phyloP scores from a whole-genome alignment of 2,329 filamentous ascomycete species.

The Davidsoniella eucalypti region DNA sequence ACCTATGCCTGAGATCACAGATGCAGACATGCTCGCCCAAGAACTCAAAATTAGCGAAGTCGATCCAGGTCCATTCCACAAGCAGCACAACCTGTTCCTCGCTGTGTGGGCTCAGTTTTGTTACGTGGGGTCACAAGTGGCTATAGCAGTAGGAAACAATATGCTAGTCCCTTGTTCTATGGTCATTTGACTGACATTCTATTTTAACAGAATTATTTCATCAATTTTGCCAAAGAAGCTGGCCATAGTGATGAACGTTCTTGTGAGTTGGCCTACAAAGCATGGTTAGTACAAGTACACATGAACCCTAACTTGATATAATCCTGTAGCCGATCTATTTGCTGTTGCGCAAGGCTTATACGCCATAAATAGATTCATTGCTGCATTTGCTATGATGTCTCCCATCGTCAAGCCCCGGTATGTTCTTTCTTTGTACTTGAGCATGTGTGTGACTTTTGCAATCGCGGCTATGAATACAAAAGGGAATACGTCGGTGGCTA shows the following conservation, averaged over 20 bases:
- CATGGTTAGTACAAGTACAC: neutral
- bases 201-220: conserved; percentile 28
- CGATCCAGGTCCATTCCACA: conserved; percentile 34
- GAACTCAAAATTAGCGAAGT: conserved; percentile 24
- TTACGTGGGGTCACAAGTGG: conserved; percentile 44
- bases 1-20: conserved; percentile 35
- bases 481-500: conserved; percentile 34
- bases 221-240: conserved; percentile 28
- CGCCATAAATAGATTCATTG: conserved; percentile 40
- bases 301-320: conserved; percentile 4
- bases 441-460: conserved; percentile 36
- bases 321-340: conserved; percentile 29
- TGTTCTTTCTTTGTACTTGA: conserved; percentile 37
- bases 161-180: neutral
- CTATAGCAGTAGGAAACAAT: conserved; percentile 22
- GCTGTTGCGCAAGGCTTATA: conserved; percentile 43
- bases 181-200: neutral
- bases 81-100: conserved; percentile 44
- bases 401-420: conserved; percentile 33
- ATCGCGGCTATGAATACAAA: conserved; percentile 34
- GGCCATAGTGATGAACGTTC: conserved; percentile 14
- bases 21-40: conserved; percentile 43
- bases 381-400: conserved; percentile 37
- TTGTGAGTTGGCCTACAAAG: conserved; percentile 6
- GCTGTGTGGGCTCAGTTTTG: conserved; percentile 46